Base-by-base conservation (phyloP, 2,329 filamentous ascomycete genomes). In the Canariomyces notabilis region DNA sequence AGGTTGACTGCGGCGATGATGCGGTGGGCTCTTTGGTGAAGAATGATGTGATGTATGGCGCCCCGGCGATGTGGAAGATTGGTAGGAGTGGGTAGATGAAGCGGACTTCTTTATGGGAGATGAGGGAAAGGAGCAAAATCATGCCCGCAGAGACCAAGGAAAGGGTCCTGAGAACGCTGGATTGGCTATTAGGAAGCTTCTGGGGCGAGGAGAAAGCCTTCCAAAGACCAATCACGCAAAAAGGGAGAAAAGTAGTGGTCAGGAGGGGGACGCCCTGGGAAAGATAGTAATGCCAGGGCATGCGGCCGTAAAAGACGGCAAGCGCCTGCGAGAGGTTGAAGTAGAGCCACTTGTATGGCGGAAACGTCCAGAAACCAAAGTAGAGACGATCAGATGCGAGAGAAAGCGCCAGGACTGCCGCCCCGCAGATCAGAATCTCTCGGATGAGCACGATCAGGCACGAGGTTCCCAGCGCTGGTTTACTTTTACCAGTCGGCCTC, bases 21-120 rank as follows among this genome's bases (percentile, higher is more conserved):
- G 61, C 44, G 22, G 62, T 48, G 14, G 65, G 59, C 4, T 4
- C 26, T 20, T 68, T 71, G 7, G 69, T 67, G 63, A 91, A 89
- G 68, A 87, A 89, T 7, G 71, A 64, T 2, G 78, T 71, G 14
- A 87, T 67, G 2, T 81, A 75, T 0, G 80, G 77, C 0, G 89
- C 88, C 1, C 87, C 80, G 32, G 97, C 72, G 52, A 95, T 71
- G 62, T 93, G 88, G 6, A 98, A 76, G n/a, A 83, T 76, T 1
- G 93, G 91, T 2, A 97, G 76, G 15, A 98, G 76, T 1, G 93
- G 91, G 60, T 95, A 95, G 56, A 97, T 87, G 71, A 98, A 98
- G 59, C 93, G 88, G 57, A 95, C 87, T 73, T 98, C 93, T 65
- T 98, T 98, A 70, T 98, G 93, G 1, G 89, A 82, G 55, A 97